phyloP scores from a whole-genome alignment of 352 stramenopile species.

The Peronospora tabacina region DNA sequence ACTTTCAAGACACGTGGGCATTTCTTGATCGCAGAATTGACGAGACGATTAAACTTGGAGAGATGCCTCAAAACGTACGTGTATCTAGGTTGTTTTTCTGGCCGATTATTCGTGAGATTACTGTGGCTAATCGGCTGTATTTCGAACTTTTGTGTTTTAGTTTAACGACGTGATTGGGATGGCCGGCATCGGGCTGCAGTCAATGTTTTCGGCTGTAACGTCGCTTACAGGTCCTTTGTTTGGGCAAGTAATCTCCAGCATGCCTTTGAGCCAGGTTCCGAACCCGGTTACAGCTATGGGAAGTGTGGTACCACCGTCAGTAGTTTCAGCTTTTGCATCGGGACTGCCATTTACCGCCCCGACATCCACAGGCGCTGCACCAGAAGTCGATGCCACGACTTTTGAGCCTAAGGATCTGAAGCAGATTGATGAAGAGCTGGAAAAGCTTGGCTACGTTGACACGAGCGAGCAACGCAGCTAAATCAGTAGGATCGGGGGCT shows the following conservation, averaged over 20 bases:
- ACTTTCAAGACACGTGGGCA: conserved; percentile 71
- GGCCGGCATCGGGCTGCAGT: conserved; percentile 72
- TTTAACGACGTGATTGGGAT: conserved; percentile 67
- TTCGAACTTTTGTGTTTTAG: conserved; percentile 21
- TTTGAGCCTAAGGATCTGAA: conserved; percentile 56
- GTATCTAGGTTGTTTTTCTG: conserved; percentile 1
- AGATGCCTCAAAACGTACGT: conserved; percentile 75
- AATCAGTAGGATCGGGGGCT: conserved; percentile 1
- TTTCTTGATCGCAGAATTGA: conserved; percentile 80
- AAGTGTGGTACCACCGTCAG: conserved; percentile 37
- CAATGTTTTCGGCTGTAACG: conserved; percentile 61
- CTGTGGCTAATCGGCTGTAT: not conserved
- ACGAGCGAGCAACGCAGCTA: conserved; percentile 20
- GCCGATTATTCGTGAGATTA: not conserved
- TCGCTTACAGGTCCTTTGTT: conserved; percentile 69
- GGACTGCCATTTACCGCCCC: conserved; percentile 33
- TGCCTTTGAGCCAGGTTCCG: conserved; percentile 53
- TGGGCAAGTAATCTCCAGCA: conserved; percentile 58
- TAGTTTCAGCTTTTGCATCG: conserved; percentile 38
- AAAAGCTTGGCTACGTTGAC: conserved; percentile 50
- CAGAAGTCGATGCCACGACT: conserved; percentile 22
- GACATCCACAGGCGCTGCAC: conserved; percentile 1
- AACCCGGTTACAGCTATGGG: conserved; percentile 70
- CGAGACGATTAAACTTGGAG: conserved; percentile 72
- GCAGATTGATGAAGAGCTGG: conserved; percentile 60